Evolutionary conservation across 495 filamentous ascomycete genomes (phyloP), one percentile per base, ranked within the genome.

Genomic region (Aspergillus olivimuriae): DNA sequence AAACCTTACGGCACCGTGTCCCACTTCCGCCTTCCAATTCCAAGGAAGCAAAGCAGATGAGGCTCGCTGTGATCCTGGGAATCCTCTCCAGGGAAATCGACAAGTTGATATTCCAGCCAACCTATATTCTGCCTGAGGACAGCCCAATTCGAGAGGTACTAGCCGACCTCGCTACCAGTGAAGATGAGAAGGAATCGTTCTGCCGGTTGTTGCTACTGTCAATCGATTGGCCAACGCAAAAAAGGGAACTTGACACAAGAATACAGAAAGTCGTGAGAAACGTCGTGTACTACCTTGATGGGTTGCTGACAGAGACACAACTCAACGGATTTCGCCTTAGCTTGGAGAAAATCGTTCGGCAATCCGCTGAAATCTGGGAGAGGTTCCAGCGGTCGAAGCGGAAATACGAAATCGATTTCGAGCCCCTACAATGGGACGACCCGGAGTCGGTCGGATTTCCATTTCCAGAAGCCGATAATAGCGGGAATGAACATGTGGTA

Each of bases 161-260:
- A 9, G 19, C 12, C 12, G 15, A 37, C 20, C 34, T 37, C 34
- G 34, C 34, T 37, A 17, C 15, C 4, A 37, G 15, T 11, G 34
- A 37, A 9, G 15, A 8, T 37, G 17, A 37, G 34, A 37, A 37
- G 19, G 34, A 37, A 17, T 37, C 34, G 34, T 37, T 37, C 34
- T 37, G 34, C 19, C 34, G 34, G 15, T 37, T 20, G 15, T 20
- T 37, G 19, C 19, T 37, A 20, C 17, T 18, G 19, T 37, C 17
- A 18, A 37, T 37, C 34, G 19, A 37, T 17, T 19, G 15, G 19
- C 15, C 15, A 9, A 37, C 20, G 17, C 17, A 37, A 20, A 20
- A 37, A 5, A 37, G 19, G 34, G 15, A 16, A 19, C 34, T 37
- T 19, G 15, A 37, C 10, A 37, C 17, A 16, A 37, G 7, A 18